Evolutionary conservation across 2,329 filamentous ascomycete species (phyloP).

Genomic region (Penicillium oxalicum): DNA sequence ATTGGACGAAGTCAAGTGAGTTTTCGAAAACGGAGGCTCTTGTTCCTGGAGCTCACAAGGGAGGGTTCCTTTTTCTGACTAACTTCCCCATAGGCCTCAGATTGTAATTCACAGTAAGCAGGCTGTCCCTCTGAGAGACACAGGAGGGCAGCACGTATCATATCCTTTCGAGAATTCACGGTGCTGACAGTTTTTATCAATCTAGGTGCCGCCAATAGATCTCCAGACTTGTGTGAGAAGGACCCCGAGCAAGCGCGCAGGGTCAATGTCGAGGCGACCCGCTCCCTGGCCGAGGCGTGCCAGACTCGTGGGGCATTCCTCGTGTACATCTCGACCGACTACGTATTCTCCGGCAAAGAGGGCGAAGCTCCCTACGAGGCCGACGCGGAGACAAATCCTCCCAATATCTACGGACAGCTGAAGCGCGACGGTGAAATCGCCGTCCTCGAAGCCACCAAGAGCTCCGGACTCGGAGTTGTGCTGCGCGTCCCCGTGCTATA

Average conservation of each 20-base stretch:
- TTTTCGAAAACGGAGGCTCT: not conserved
- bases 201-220: constrained; percentile 76
- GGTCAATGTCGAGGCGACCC: constrained; percentile 69
- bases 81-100: constrained; percentile 51
- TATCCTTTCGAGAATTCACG: too few species aligned
- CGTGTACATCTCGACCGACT: constrained; percentile 67
- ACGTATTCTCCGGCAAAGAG: constrained; percentile 68
- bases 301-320: constrained; percentile 46
- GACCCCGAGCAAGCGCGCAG: constrained; percentile 68
- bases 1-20: constrained; percentile 50
- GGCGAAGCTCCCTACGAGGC: constrained; percentile 81
- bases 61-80: not conserved
- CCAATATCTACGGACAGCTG: constrained; percentile 74
- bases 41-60: too few species aligned
- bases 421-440: constrained; percentile 66
- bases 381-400: constrained; percentile 58
- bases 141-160: too few species aligned
- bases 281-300: constrained; percentile 60
- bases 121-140: too few species aligned
- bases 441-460: constrained; percentile 56
- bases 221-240: constrained; percentile 76
- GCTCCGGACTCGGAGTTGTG: constrained; percentile 57
- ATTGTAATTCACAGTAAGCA: constrained; percentile 74
- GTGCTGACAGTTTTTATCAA: constrained; percentile 7
- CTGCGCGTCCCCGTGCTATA: constrained; percentile 81